A percentile compares a stretch with the other conserved stretches of the same genome.
Evolutionary conservation across 768 basidiomycete genomes (phyloP).

Genomic region (Boletus tomentosulus): DNA sequence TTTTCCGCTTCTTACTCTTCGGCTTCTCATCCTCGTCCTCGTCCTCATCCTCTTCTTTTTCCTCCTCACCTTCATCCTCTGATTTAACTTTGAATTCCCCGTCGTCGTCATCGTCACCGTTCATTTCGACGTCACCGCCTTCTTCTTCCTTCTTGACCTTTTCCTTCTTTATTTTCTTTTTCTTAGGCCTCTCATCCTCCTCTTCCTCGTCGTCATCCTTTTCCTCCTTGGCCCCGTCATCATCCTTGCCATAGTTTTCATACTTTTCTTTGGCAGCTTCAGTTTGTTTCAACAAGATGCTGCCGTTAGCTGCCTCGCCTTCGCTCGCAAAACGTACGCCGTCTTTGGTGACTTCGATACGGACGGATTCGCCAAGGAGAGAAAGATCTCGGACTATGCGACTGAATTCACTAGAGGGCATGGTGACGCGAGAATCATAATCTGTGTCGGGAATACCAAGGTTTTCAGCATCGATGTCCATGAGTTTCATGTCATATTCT

Average conservation of each 20-base stretch:
- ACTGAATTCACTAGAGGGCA: conserved; percentile 83
- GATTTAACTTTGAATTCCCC: conserved; percentile 40
- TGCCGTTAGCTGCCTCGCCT: conserved; percentile 92
- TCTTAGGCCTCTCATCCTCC: conserved; percentile 23
- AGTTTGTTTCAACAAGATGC: conserved; percentile 74
- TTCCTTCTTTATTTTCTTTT: conserved; percentile 34
- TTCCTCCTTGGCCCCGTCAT: conserved; percentile 38
- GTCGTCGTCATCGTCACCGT: conserved; percentile 51
- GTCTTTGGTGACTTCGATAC: conserved; percentile 94
- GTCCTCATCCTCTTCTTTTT: conserved; percentile 50
- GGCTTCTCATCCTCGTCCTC: conserved; percentile 49
- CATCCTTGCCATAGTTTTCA: conserved; percentile 39
- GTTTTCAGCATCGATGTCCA: conserved; percentile 97
- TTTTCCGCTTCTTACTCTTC: conserved; percentile 68
- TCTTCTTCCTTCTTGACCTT: conserved; percentile 39
- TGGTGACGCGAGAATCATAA: conserved; percentile 88
- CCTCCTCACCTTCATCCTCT: conserved; percentile 45
- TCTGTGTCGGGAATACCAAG: conserved; percentile 96
- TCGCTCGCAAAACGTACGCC: conserved; percentile 91
- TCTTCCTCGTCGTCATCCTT: conserved; percentile 40
- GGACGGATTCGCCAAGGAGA: conserved; percentile 87
- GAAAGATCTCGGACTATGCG: conserved; percentile 92
- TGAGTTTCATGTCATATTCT: conserved; percentile 98
- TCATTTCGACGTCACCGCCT: conserved; percentile 42
- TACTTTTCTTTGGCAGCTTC: conserved; percentile 46